phyloP scores from a whole-genome alignment of 805 yeast species.

The Ogataea paraovalis region DNA sequence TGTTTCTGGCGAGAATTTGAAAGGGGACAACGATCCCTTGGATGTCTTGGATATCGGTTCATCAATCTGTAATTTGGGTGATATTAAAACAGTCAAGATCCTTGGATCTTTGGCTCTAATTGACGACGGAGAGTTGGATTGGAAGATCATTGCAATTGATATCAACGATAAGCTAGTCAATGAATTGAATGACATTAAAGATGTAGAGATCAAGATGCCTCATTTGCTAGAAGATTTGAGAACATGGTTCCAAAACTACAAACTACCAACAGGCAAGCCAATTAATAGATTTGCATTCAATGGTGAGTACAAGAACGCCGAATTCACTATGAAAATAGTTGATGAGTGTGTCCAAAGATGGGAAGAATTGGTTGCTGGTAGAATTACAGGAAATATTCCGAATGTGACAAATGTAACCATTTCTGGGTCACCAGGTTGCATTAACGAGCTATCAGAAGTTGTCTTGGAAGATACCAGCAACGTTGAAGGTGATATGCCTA shows the following conservation, averaged over 20 bases:
- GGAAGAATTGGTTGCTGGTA: constrained; percentile 50
- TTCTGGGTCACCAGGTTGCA: constrained; percentile 12
- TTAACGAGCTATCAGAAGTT: constrained; percentile 25
- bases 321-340: constrained; percentile 56
- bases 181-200: constrained; percentile 57
- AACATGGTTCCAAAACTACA: constrained; percentile 81
- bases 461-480: constrained; percentile 19
- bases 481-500: constrained; percentile 36
- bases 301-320: constrained; percentile 58
- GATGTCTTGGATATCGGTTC: constrained; percentile 91
- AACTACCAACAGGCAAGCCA: constrained; percentile 78
- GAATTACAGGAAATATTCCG: constrained; percentile 33
- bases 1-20: constrained; percentile 36
- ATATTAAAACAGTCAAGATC: constrained; percentile 59
- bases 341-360: constrained; percentile 67
- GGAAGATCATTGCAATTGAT: constrained; percentile 81
- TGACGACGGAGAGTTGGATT: constrained; percentile 95
- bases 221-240: constrained; percentile 65
- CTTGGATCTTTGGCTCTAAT: constrained; percentile 75
- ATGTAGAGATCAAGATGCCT: constrained; percentile 65
- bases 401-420: constrained; percentile 13
- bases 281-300: constrained; percentile 70
- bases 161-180: constrained; percentile 60
- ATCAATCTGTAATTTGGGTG: constrained; percentile 40
- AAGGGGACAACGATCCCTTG: constrained; percentile 93